Conservation (phyloP, 257 asterid species). For the Thymus mandschuricus region DNA sequence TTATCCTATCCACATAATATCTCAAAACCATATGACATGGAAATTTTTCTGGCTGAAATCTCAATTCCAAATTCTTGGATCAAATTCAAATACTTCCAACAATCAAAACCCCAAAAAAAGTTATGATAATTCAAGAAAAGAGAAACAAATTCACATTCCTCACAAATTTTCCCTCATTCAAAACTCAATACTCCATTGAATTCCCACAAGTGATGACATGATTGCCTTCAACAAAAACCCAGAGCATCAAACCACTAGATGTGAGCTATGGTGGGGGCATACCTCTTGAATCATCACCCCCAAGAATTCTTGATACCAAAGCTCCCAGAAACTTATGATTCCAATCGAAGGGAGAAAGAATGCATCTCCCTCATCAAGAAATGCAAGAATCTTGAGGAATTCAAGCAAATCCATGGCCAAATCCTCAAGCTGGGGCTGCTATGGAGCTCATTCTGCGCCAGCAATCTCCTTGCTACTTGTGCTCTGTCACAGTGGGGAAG, state of each 20-base stretch:
- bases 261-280: conserved; percentile 61
- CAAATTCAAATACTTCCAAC: conserved; percentile 26
- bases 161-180: neutral
- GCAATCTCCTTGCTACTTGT: conserved; percentile 75
- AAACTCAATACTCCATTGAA: neutral
- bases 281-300: conserved; percentile 61
- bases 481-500: conserved; percentile 87
- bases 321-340: conserved; percentile 48
- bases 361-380: conserved; percentile 57
- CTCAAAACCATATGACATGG: conserved; percentile 44
- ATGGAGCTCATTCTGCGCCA: conserved; percentile 58
- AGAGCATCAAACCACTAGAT: conserved; percentile 35
- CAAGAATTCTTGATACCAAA: conserved; percentile 42
- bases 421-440: conserved; percentile 66
- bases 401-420: conserved; percentile 73
- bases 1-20: conserved; percentile 69
- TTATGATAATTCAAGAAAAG: neutral
- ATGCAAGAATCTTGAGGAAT: conserved; percentile 53
- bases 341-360: conserved; percentile 59
- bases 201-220: neutral
- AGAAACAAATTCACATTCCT: neutral
- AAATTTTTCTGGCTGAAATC: conserved; percentile 48
- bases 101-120: neutral
- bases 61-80: conserved; percentile 52
- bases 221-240: neutral